These are phyloP conservation scores for Ceratocystis cacaofunesta DNA, from an alignment of 2,329 filamentous ascomycete genomes.

Conservation along the genomic window DNA sequence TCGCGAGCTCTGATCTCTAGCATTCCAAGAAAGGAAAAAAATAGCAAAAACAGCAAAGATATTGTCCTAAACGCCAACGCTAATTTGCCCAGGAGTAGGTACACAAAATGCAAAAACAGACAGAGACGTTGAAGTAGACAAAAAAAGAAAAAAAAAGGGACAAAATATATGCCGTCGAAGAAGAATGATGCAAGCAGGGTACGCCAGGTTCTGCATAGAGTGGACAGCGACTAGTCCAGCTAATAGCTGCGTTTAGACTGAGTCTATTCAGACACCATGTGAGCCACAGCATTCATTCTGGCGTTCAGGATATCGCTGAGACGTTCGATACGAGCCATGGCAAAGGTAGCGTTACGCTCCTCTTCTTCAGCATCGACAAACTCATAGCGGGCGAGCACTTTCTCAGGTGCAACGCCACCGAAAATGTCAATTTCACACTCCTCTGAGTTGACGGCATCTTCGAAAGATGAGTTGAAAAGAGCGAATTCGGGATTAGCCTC, in stretches of 20 bases:
- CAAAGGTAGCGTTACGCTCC: constrained; percentile 29
- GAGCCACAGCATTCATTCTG: constrained; percentile 15
- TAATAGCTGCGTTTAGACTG: constrained; percentile 7
- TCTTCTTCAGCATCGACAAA: constrained; percentile 45
- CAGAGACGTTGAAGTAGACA: not conserved
- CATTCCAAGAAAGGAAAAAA: constrained; percentile 1
- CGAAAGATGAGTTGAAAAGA: constrained; percentile 37
- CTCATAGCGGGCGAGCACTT: constrained; percentile 46
- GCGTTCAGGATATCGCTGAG: constrained; percentile 26
- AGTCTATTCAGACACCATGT: constrained; percentile 8
- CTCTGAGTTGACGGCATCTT: constrained; percentile 23
- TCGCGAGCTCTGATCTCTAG: not conserved
- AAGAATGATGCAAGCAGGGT: constrained; percentile 8
- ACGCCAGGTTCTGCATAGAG: constrained; percentile 8
- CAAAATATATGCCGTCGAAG: constrained; percentile 8
- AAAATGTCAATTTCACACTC: constrained; percentile 35
- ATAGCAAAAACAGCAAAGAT: constrained; percentile 10
- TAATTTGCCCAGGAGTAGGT: constrained; percentile 14
- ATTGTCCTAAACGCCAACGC: constrained; percentile 13
- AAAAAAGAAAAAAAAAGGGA: not conserved
- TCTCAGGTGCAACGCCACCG: constrained; percentile 45
- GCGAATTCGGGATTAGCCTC: constrained; percentile 49
- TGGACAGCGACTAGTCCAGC: constrained; percentile 16
- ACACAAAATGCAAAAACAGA: constrained; percentile 12
- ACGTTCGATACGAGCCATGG: constrained; percentile 36